Percentiles rank a stretch among this genome's conserved stretches.
These are phyloP conservation scores for Candida sonorensis DNA, from an alignment of 805 yeast genomes.

Conservation along the genomic window DNA sequence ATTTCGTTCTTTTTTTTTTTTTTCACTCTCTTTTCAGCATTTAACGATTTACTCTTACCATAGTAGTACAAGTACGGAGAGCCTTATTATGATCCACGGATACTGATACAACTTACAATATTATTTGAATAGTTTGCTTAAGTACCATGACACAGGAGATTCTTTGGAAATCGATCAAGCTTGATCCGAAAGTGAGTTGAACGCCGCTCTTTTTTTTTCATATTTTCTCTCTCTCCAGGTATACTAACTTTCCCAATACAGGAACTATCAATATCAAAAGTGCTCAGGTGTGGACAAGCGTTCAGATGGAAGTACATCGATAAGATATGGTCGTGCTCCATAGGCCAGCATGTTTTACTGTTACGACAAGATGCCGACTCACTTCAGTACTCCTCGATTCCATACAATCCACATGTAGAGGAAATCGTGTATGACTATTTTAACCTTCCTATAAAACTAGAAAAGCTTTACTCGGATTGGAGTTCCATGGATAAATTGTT, in stretches of 20 bases:
- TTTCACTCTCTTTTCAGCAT: too few species aligned
- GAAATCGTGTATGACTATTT: constrained; percentile 60
- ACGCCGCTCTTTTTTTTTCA: not conserved
- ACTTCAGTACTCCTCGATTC: constrained; percentile 47
- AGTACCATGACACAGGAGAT: constrained; percentile 17
- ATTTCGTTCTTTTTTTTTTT: too few species aligned
- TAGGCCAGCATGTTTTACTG: constrained; percentile 53
- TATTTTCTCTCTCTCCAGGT: too few species aligned
- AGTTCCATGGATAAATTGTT: constrained; percentile 44
- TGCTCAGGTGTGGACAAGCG: constrained; percentile 80
- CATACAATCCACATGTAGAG: constrained; percentile 29
- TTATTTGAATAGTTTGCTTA: too few species aligned
- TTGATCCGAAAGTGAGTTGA: constrained; percentile 19
- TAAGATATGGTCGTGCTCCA: constrained; percentile 60
- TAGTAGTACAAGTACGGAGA: too few species aligned
- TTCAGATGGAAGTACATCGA: constrained; percentile 68
- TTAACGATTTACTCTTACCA: too few species aligned
- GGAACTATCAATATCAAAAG: constrained; percentile 57
- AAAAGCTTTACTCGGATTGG: constrained; percentile 58
- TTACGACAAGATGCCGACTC: constrained; percentile 48
- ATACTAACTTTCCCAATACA: too few species aligned
- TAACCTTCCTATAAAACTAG: constrained; percentile 51
- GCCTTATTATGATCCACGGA: too few species aligned
- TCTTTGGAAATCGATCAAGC: constrained; percentile 21
- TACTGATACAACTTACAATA: too few species aligned